Percentiles rank a stretch among this genome's conserved stretches.
phyloP scores from a whole-genome alignment of 331 rosid species.

The Arachis monticola region DNA sequence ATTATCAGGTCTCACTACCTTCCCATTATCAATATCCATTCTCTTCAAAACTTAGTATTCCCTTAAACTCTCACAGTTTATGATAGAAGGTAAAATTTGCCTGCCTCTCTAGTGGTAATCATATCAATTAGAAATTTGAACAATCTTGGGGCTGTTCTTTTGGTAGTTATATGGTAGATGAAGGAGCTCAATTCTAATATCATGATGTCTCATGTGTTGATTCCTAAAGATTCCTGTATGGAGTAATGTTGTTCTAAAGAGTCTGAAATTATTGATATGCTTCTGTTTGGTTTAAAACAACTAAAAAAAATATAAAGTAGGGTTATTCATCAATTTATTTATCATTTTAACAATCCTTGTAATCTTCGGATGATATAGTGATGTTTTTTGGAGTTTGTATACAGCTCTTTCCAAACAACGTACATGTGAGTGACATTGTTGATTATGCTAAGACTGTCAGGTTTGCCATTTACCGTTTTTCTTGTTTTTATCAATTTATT shows the following conservation, averaged over 20 bases:
- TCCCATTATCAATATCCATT: no score
- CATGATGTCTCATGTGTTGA: not conserved
- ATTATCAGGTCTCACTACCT: not conserved
- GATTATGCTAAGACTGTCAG: constrained; percentile 68
- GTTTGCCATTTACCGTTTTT: constrained; percentile 47
- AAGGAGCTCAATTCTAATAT: constrained; percentile 2
- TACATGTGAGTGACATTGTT: constrained; percentile 64
- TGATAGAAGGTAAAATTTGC: no score
- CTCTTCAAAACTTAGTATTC: not conserved
- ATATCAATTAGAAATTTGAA: not conserved
- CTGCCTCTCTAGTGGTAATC: no score
- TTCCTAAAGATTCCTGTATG: constrained; percentile 14
- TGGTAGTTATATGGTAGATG: not conserved
- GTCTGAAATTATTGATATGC: constrained; percentile 6
- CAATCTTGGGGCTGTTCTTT: constrained; percentile 16
- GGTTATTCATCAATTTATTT: constrained; percentile 9
- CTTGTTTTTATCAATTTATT: not conserved
- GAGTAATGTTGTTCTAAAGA: constrained; percentile 14
- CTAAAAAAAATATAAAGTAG: constrained; percentile 8
- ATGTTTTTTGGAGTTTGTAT: constrained; percentile 33
- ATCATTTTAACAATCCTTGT: not conserved
- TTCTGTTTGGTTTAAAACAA: constrained; percentile 21
- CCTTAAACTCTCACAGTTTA: not conserved
- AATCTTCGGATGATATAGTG: constrained; percentile 30
- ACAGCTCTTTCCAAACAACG: constrained; percentile 85